Evolutionary conservation across 2,329 filamentous ascomycete genomes (phyloP).

Genomic region (Immersiporthe knoxdaviesiana): DNA sequence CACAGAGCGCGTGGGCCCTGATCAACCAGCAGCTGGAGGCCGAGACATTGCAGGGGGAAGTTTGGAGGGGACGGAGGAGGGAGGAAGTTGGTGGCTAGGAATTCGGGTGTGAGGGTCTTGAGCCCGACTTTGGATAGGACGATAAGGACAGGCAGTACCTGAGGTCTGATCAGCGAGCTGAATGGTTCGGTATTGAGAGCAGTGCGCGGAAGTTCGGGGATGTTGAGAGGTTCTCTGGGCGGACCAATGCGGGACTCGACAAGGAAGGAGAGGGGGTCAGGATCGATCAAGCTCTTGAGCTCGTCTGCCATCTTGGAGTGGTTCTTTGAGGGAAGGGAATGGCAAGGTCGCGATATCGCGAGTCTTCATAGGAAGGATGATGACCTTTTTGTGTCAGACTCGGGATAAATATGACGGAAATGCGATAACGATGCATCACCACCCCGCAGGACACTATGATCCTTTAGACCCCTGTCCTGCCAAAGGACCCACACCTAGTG

Average conservation of each 20-base stretch:
- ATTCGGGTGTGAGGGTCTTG: conserved; percentile 33
- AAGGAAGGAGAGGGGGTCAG: conserved; percentile 29
- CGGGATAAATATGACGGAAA: not conserved
- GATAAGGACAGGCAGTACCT: conserved; percentile 31
- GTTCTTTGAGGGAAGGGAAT: not conserved
- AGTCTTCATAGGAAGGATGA: not conserved
- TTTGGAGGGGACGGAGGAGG: conserved; percentile 31
- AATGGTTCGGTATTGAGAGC: not conserved
- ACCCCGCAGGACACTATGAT: not conserved
- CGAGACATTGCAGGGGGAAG: conserved; percentile 37
- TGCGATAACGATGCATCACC: not conserved
- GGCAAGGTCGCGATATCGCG: not conserved
- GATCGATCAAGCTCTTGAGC: conserved; percentile 28
- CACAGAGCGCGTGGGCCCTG: conserved; percentile 35
- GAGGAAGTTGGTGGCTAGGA: conserved; percentile 33
- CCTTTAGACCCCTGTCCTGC: not conserved
- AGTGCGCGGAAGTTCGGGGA: not conserved
- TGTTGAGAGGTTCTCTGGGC: conserved; percentile 1
- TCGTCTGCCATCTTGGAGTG: conserved; percentile 6
- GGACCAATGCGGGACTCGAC: conserved; percentile 22
- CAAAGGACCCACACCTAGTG: not conserved
- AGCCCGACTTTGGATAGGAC: conserved; percentile 34
- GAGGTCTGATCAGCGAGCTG: not conserved
- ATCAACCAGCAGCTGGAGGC: conserved; percentile 37
- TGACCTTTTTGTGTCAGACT: not conserved